Conservation (phyloP, 371 early-diverging fungal genomes). For the Mortierella sp. region DNA sequence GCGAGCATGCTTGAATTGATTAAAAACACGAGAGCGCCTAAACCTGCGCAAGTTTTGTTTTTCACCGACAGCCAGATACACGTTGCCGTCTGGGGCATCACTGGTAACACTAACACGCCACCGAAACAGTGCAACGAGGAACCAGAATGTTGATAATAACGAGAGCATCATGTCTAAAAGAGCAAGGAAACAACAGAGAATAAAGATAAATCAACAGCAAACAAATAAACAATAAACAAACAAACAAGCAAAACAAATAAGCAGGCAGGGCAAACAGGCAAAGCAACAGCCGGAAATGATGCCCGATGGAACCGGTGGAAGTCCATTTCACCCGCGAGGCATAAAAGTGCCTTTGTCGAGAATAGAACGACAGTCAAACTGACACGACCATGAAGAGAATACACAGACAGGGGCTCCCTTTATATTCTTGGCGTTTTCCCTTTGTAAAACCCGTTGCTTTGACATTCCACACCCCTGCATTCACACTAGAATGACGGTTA, state of each 20-base stretch:
- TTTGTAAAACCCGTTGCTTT: background rate
- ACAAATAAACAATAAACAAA: background rate
- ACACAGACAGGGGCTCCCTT: background rate
- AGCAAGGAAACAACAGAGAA: background rate
- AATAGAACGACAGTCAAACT: no score
- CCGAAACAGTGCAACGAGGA: background rate
- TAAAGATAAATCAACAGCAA: background rate
- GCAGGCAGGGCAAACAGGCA: background rate
- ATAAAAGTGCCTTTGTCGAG: no score
- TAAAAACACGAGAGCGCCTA: constrained; percentile 7
- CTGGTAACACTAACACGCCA: background rate
- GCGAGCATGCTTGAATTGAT: background rate
- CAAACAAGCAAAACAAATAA: background rate
- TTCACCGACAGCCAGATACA: background rate
- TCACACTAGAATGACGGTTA: no score
- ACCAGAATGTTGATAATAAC: background rate
- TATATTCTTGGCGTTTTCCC: background rate
- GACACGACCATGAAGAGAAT: no score
- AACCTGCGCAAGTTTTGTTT: background rate
- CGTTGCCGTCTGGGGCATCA: background rate
- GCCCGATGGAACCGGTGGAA: background rate
- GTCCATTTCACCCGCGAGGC: background rate
- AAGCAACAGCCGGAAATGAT: background rate
- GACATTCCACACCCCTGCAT: background rate
- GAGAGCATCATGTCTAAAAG: background rate